phyloP scores from a whole-genome alignment of 2,329 filamentous ascomycete genomes.

The Apiospora aurea region DNA sequence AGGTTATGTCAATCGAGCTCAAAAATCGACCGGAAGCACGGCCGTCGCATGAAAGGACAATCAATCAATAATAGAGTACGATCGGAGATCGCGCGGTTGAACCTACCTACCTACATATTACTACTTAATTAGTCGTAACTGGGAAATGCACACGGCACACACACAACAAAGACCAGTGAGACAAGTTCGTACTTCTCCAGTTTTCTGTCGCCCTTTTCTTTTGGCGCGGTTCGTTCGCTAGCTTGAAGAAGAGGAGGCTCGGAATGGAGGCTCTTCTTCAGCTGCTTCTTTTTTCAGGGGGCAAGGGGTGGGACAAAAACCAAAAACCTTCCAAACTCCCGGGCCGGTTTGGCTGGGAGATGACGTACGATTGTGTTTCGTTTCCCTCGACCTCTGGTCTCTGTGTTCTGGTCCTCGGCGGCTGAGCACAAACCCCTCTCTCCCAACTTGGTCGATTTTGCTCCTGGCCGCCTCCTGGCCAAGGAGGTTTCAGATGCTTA shows the following conservation, averaged over 20 bases:
- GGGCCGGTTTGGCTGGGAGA: not conserved
- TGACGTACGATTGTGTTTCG: not conserved
- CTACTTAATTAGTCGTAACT: not conserved
- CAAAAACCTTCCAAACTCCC: conserved; percentile 14
- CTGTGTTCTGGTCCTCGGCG: not conserved
- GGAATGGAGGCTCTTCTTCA: conserved; percentile 22
- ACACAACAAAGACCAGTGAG: not conserved
- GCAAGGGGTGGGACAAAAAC: not conserved
- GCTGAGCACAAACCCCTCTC: not conserved
- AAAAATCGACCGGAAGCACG: conserved; percentile 2
- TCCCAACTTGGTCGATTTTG: not conserved
- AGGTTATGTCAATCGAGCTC: not conserved
- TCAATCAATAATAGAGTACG: conserved; percentile 18
- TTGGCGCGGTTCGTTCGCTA: conserved; percentile 10
- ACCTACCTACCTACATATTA: not conserved
- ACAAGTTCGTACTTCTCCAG: conserved; percentile 12
- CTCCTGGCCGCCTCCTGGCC: not conserved
- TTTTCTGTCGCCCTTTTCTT: conserved; percentile 15
- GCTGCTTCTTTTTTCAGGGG: conserved; percentile 21
- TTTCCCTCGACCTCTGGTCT: not conserved
- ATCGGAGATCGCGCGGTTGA: conserved; percentile 11
- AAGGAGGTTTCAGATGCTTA: conserved; percentile 6
- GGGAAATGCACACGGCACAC: not conserved
- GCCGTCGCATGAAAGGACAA: not conserved
- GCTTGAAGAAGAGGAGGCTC: not conserved